Conservation (phyloP, 1,139 yeast genomes). For the Saccharomyces hybrid region DNA sequence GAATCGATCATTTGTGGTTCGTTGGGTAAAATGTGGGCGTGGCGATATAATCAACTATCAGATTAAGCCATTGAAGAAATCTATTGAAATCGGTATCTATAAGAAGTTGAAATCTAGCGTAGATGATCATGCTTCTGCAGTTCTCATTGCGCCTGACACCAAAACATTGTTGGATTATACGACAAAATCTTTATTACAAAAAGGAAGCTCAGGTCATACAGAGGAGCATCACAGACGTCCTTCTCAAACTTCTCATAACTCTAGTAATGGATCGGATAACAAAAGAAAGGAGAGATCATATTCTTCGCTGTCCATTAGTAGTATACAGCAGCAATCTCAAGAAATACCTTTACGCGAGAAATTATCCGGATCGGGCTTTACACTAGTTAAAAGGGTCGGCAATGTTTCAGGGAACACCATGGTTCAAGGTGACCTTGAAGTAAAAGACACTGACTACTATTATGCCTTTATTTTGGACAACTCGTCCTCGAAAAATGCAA, state of each 20-base stretch:
- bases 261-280: not conserved
- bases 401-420: slow-evolving; percentile 47
- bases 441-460: slow-evolving; percentile 44
- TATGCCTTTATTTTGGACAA: slow-evolving; percentile 90
- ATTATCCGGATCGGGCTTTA: slow-evolving; percentile 35
- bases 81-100: slow-evolving; percentile 47
- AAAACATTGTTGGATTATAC: slow-evolving; percentile 22
- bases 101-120: slow-evolving; percentile 21
- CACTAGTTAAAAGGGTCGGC: slow-evolving; percentile 40
- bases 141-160: slow-evolving; percentile 26
- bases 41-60: slow-evolving; percentile 67
- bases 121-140: slow-evolving; percentile 15
- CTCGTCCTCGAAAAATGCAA: slow-evolving; percentile 77
- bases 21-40: slow-evolving; percentile 78
- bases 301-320: slow-evolving; percentile 25
- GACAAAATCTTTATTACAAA: slow-evolving; percentile 14
- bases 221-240: slow-evolving; percentile 3
- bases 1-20: slow-evolving; percentile 78
- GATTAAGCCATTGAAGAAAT: slow-evolving; percentile 72
- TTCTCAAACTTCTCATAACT: not conserved
- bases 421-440: slow-evolving; percentile 55
- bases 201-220: slow-evolving; percentile 14
- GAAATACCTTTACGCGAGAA: slow-evolving; percentile 34
- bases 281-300: slow-evolving; percentile 1
- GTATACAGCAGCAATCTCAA: slow-evolving; percentile 28